These are phyloP conservation scores for Melampsora larici-populina DNA, from an alignment of 1,284 basidiomycete species.

Conservation along the genomic window DNA sequence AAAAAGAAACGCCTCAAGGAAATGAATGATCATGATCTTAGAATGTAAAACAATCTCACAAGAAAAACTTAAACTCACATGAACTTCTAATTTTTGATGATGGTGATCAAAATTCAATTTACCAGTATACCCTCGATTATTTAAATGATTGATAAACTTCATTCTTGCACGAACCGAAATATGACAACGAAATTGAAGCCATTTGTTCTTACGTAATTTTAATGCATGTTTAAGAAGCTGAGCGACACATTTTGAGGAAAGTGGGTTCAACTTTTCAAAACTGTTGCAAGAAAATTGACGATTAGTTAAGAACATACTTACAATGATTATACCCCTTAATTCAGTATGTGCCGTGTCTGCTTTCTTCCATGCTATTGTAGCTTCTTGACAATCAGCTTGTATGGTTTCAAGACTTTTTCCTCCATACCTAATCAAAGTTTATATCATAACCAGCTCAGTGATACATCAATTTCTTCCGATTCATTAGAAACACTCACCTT, in stretches of 20 bases:
- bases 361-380: neutral
- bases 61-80: slow-evolving; percentile 62
- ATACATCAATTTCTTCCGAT: neutral
- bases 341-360: slow-evolving; percentile 21
- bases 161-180: slow-evolving; percentile 77
- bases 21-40: no score
- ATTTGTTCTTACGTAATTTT: slow-evolving; percentile 65
- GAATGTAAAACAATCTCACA: no score
- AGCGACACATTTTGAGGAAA: neutral
- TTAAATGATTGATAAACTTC: slow-evolving; percentile 78
- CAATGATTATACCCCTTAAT: neutral
- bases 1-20: neutral
- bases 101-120: slow-evolving; percentile 71
- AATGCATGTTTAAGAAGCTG: slow-evolving; percentile 58
- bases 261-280: neutral
- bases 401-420: slow-evolving; percentile 25
- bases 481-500: slow-evolving; percentile 1
- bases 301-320: neutral
- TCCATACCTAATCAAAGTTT: neutral
- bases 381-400: slow-evolving; percentile 9
- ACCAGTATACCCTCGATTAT: slow-evolving; percentile 65
- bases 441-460: neutral
- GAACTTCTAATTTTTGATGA: slow-evolving; percentile 65
- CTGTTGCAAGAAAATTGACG: neutral
- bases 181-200: slow-evolving; percentile 80